These are phyloP conservation scores for Rubia tinctorum DNA, from an alignment of 305 asterid species.

Conservation along the genomic window DNA sequence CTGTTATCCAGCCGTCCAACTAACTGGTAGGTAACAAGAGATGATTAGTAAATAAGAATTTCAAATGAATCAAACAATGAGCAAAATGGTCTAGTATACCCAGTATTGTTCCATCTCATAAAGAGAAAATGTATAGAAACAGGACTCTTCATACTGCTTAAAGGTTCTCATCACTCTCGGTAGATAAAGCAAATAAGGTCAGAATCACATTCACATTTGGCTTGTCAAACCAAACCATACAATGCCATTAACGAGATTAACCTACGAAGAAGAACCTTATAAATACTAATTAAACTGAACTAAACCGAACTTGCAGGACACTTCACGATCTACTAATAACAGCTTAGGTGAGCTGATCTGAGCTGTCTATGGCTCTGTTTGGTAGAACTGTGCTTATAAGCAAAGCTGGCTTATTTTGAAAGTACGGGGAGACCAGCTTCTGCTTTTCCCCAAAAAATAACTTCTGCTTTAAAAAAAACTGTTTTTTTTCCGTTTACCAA, in stretches of 20 bases:
- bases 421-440: no score
- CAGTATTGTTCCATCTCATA: no score
- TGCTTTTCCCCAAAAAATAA: no score
- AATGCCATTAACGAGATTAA: neutral
- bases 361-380: no score
- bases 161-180: no score
- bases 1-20: constrained; percentile 98
- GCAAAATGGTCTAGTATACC: no score
- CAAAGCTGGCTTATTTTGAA: no score
- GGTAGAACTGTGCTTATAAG: no score
- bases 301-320: neutral
- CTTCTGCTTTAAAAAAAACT: no score
- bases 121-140: no score
- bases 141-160: neutral
- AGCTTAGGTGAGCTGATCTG: neutral
- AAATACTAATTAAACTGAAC: neutral
- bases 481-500: no score
- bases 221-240: neutral
- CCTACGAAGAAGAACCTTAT: neutral
- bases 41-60: neutral
- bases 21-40: constrained; percentile 43
- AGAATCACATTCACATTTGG: neutral
- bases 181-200: neutral
- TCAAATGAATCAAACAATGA: neutral
- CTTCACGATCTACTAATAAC: neutral